A percentile compares a stretch with the other conserved stretches of the same genome.
phyloP scores from a whole-genome alignment of 1,139 yeast genomes.

The Yamadazyma siamensis region DNA sequence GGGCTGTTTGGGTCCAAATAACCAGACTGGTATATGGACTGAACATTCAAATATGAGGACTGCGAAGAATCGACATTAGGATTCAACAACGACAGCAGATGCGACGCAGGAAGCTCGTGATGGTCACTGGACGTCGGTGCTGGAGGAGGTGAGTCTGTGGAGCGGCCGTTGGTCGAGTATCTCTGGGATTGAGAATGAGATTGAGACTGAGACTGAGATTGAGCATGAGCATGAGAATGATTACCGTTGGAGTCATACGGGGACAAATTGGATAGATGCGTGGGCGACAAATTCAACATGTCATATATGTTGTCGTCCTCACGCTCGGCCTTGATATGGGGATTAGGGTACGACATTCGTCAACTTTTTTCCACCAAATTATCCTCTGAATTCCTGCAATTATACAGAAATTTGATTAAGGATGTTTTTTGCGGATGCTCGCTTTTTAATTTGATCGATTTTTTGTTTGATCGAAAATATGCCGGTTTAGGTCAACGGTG shows the following conservation, averaged over 20 bases:
- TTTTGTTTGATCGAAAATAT: no score
- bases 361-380: no score
- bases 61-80: not conserved
- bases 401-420: no score
- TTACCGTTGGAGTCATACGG: no score
- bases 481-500: no score
- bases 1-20: conserved; percentile 95
- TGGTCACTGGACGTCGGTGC: conserved; percentile 14
- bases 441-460: no score
- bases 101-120: conserved; percentile 9
- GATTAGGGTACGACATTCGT: conserved; percentile 9
- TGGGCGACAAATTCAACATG: conserved; percentile 19
- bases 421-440: no score
- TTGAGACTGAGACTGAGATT: no score
- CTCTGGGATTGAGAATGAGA: no score
- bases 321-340: conserved; percentile 9
- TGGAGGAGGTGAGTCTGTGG: conserved; percentile 16
- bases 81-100: not conserved
- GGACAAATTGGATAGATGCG: conserved; percentile 8
- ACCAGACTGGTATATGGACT: conserved; percentile 41
- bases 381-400: no score
- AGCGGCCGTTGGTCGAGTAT: no score
- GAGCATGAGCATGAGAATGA: no score
- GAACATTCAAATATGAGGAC: conserved; percentile 5
- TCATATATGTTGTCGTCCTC: conserved; percentile 26